Evolutionary conservation across 352 stramenopile genomes (phyloP).

Genomic region (Pythium coloratum): DNA sequence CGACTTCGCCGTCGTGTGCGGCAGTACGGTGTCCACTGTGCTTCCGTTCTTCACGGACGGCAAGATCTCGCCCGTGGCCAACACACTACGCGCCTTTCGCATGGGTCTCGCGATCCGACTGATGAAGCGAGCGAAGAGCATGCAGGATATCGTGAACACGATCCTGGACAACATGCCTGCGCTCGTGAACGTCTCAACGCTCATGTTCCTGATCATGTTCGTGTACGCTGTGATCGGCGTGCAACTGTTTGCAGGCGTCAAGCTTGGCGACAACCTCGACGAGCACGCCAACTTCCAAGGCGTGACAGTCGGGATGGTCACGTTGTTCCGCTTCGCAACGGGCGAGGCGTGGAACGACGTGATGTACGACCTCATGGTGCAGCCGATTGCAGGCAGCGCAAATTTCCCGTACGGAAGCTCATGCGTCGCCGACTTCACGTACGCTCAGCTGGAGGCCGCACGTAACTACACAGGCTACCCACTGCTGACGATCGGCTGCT

Average conservation of each 20-base stretch:
- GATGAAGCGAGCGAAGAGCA: slow-evolving; percentile 50
- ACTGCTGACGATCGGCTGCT: slow-evolving; percentile 43
- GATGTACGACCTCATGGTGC: slow-evolving; percentile 74
- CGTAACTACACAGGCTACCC: slow-evolving; percentile 28
- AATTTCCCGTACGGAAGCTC: slow-evolving; percentile 36
- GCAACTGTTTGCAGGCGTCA: slow-evolving; percentile 64
- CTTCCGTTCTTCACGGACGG: slow-evolving; percentile 40
- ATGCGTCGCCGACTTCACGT: slow-evolving; percentile 42
- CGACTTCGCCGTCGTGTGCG: slow-evolving; percentile 58
- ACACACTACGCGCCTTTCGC: slow-evolving; percentile 61
- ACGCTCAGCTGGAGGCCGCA: slow-evolving; percentile 30
- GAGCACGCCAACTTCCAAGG: slow-evolving; percentile 68
- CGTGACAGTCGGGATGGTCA: slow-evolving; percentile 52
- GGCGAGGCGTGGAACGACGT: slow-evolving; percentile 79
- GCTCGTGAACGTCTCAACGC: slow-evolving; percentile 69
- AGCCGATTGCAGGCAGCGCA: slow-evolving; percentile 24
- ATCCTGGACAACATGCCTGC: slow-evolving; percentile 71
- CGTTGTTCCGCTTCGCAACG: slow-evolving; percentile 67
- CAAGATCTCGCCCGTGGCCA: slow-evolving; percentile 50
- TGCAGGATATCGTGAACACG: slow-evolving; percentile 68
- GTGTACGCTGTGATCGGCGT: slow-evolving; percentile 80
- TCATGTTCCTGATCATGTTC: slow-evolving; percentile 76
- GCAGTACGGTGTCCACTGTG: slow-evolving; percentile 41
- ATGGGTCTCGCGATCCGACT: slow-evolving; percentile 53
- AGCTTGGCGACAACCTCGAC: slow-evolving; percentile 50